phyloP scores from a whole-genome alignment of 768 basidiomycete genomes.

The Rickenella mellea region DNA sequence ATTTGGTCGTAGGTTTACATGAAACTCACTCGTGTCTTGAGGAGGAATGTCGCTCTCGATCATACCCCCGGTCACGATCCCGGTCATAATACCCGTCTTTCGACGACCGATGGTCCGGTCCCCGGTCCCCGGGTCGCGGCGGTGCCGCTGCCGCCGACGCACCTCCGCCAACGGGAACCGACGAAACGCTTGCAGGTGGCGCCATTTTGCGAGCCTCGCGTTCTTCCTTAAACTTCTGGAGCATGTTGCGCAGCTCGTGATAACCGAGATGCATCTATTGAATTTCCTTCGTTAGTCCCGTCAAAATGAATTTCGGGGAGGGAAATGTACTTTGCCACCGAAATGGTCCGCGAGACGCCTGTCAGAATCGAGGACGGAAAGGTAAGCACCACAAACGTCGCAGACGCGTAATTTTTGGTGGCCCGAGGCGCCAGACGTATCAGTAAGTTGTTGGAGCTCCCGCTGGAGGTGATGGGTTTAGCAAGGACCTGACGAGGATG shows the following conservation, averaged over 20 bases:
- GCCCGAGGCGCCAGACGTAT: conserved; percentile 97
- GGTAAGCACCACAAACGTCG: conserved; percentile 99
- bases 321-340: conserved; percentile 94
- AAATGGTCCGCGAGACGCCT: conserved; percentile 98
- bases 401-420: conserved; percentile 99
- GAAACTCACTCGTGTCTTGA: conserved; percentile 61
- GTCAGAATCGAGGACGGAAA: conserved; percentile 96
- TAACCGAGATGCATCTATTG: conserved; percentile 96
- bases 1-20: conserved; percentile 10
- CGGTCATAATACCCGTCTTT: conserved; percentile 61
- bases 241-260: conserved; percentile 93
- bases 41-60: conserved; percentile 43
- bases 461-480: conserved; percentile 48
- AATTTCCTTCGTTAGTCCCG: neutral
- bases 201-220: conserved; percentile 70
- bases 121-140: conserved; percentile 33
- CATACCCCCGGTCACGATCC: conserved; percentile 60
- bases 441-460: conserved; percentile 91
- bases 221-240: conserved; percentile 83
- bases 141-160: conserved; percentile 17
- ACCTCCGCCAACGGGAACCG: conserved; percentile 22
- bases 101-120: conserved; percentile 45
- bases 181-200: conserved; percentile 38
- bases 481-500: neutral
- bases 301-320: no score